A percentile compares a stretch with the other conserved stretches of the same genome.
phyloP scores from a whole-genome alignment of 2,329 filamentous ascomycete species.

The Pseudogymnoascus sp. region DNA sequence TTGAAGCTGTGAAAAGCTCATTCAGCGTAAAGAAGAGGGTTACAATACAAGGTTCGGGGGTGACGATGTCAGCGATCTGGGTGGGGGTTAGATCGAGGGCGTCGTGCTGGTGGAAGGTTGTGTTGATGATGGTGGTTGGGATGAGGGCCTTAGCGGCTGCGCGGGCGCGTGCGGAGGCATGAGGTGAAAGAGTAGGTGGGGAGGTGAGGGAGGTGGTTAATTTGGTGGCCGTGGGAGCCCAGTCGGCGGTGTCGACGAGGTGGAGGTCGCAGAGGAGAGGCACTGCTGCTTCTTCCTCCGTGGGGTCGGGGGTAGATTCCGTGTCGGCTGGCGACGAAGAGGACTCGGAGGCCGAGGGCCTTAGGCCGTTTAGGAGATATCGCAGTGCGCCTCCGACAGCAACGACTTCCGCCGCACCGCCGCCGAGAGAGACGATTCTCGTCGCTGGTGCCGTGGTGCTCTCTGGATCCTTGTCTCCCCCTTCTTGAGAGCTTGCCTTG shows the following conservation, averaged over 20 bases:
- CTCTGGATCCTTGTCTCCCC: constrained; percentile 10
- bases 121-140: constrained; percentile 31
- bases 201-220: constrained; percentile 52
- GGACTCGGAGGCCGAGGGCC: constrained; percentile 4
- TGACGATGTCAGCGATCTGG: constrained; percentile 27
- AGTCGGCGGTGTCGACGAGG: constrained; percentile 77
- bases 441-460: background rate
- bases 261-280: constrained; percentile 38
- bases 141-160: constrained; percentile 42
- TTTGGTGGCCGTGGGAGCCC: constrained; percentile 55
- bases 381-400: constrained; percentile 50
- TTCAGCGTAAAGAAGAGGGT: constrained; percentile 93
- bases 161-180: constrained; percentile 42
- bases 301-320: background rate
- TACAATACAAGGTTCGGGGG: constrained; percentile 46
- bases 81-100: constrained; percentile 36
- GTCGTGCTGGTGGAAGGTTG: constrained; percentile 42
- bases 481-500: constrained; percentile 10
- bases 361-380: constrained; percentile 25
- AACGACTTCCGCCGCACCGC: constrained; percentile 57
- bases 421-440: constrained; percentile 24
- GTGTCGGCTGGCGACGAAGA: background rate
- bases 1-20: constrained; percentile 76
- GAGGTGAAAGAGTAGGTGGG: constrained; percentile 43
- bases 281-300: background rate